Evolutionary conservation across 1,284 basidiomycete genomes (phyloP), one percentile per base, ranked within the genome.

Genomic region (Fomitopsis palustris): DNA sequence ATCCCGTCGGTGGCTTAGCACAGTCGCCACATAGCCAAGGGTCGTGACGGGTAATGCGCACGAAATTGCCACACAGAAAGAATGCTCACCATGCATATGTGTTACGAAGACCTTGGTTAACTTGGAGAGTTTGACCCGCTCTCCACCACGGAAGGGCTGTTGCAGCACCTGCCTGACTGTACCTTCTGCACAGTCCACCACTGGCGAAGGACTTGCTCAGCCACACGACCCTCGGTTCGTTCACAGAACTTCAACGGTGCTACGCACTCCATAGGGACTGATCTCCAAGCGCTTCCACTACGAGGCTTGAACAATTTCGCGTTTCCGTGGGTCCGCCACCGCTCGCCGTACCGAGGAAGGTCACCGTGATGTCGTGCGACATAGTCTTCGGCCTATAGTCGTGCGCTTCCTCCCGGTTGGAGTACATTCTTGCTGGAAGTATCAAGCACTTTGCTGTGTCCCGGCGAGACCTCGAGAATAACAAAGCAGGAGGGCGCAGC

Each of bases 161-260:
- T 76, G 61, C 65, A 74, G 66, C 75, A 87, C 75, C 59, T 85
- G 82, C 19, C 74, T 81, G 19, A 85, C 79, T 2, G 94, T 95
- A 9, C 92, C 93, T 73, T 96, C 93, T 14, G 91, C 92, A 65
- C 89, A 90, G 69, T 96, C 93, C 54, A 96, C 84, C 81, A 96
- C 92, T 93, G 59, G 17, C 14, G 16, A 43, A 37, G 6, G 33
- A 17, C 14, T n/a, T 47, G 52, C 47, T 38, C 25, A 29, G 33
- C 31, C 19, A 41, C 54, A 17, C 23, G 38, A 38, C 14, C 35
- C 31, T 52, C 51, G n/a, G 27, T 19, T 23, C 3, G 19, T 1
- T 25, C 7, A 25, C 8, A 54, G 16, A 49, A 38, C 38, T 19
- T 7, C 49, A 23, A 53, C 31, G 25, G 23, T 52, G 55, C 65